A percentile compares a stretch with the other conserved stretches of the same genome.
Evolutionary conservation across 2,329 filamentous ascomycete genomes (phyloP).

Genomic region (Cladophialophora yegresii): DNA sequence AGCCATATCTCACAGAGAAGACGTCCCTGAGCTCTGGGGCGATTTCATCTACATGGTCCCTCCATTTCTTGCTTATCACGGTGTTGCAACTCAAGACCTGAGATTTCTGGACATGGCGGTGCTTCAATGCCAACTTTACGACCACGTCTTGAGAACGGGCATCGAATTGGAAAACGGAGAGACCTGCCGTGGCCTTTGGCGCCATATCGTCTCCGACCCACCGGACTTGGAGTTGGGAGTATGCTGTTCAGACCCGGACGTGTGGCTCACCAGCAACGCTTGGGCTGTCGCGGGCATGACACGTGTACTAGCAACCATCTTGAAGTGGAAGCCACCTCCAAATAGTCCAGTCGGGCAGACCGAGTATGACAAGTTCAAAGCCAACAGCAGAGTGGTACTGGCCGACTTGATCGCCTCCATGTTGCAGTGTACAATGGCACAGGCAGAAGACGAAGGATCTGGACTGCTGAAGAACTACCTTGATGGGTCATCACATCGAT

Average conservation of each 20-base stretch:
- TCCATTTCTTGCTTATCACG: slow-evolving; percentile 54
- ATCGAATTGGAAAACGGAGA: slow-evolving; percentile 23
- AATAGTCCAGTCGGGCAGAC: slow-evolving; percentile 34
- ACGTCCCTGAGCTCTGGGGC: slow-evolving; percentile 51
- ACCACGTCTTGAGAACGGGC: slow-evolving; percentile 43
- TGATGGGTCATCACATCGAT: slow-evolving; percentile 38
- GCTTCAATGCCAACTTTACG: slow-evolving; percentile 47
- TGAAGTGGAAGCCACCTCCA: slow-evolving; percentile 35
- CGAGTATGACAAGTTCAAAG: slow-evolving; percentile 14
- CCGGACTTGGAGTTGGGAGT: slow-evolving; percentile 45
- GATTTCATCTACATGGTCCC: slow-evolving; percentile 56
- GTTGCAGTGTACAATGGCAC: slow-evolving; percentile 41
- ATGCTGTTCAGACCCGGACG: slow-evolving; percentile 44
- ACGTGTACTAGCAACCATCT: slow-evolving; percentile 49
- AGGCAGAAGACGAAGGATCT: slow-evolving; percentile 17
- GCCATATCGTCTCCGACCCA: slow-evolving; percentile 49
- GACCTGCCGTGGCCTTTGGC: slow-evolving; percentile 44
- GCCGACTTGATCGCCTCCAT: slow-evolving; percentile 43
- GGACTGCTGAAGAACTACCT: slow-evolving; percentile 52
- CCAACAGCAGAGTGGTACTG: slow-evolving; percentile 38
- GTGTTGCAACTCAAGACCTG: slow-evolving; percentile 44
- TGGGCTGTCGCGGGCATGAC: slow-evolving; percentile 54
- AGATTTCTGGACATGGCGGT: slow-evolving; percentile 43
- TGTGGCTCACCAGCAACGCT: slow-evolving; percentile 45
- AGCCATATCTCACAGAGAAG: slow-evolving; percentile 52